Base-by-base conservation (phyloP, 148 eudicot species). In the Camellia japonica region DNA sequence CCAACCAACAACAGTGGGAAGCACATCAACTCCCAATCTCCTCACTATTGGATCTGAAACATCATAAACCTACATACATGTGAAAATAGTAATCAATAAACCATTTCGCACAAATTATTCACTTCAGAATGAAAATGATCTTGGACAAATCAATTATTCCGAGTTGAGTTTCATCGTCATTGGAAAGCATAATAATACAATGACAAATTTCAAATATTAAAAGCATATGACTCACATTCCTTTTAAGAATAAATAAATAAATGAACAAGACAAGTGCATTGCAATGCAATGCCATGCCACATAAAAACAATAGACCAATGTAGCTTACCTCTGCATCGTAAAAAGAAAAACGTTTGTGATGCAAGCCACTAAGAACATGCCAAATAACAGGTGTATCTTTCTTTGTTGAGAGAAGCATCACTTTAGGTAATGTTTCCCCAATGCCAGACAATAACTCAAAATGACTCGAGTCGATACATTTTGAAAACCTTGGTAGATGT, bases 1-100 rank as follows among this genome's bases (percentile, higher is more conserved):
- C 99, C 95, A 95, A 68, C 97, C 97, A 71, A 95, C 90, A 52
- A 95, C 80, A 72, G 98, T 97, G n/a, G 99, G 99, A 83, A 95
- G 92, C 6, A 87, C 87, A 80, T 85, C 89, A 38, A 92, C 87
- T 56, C 98, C 98, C 69, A 94, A 78, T 58, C 75, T 86, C 74
- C 86, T 89, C 73, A 89, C 87, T 15, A 71, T 81, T 16, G 90
- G 88, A 88, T 95, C 93, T 73, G 92, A 83, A 76, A 84, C 85
- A 85, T 92, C 98, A 79, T 46, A 81, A 68, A 93, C 95, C 99
- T 95, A 80, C 60, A 83, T 38, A 44, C 42, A 73, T 15, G 7
- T 19, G 5, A 12, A 66, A 73, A 56, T 56, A 43, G 68, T 41
- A 65, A 46, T 43, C 75, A 60, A 12, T 23, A 59, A 54, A 68